phyloP scores from a whole-genome alignment of 768 basidiomycete genomes.

The Leccinum truebloodii region DNA sequence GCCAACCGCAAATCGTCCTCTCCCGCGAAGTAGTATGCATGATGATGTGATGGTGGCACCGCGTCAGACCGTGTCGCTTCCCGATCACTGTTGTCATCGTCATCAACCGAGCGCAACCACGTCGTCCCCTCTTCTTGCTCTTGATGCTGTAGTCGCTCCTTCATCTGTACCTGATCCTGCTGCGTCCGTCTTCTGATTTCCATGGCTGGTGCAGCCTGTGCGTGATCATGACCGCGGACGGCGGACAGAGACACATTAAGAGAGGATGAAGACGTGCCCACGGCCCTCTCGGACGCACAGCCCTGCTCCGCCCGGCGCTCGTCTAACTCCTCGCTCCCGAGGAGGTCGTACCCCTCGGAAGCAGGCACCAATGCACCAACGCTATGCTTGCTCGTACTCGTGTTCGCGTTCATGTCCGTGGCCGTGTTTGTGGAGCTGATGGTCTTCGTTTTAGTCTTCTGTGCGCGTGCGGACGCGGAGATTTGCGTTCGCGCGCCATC shows the following conservation, averaged over 20 bases:
- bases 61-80: neutral
- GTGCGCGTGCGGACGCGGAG: neutral
- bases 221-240: neutral
- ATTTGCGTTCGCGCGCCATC: neutral
- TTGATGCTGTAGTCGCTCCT: neutral
- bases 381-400: neutral
- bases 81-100: neutral
- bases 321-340: constrained; percentile 16
- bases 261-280: neutral
- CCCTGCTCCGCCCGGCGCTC: neutral
- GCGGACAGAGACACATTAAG: neutral
- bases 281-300: neutral
- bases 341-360: constrained; percentile 11
- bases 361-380: neutral
- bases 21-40: constrained; percentile 54
- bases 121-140: neutral
- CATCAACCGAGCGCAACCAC: neutral
- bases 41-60: constrained; percentile 26
- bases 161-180: neutral
- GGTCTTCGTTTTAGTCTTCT: neutral
- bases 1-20: constrained; percentile 55
- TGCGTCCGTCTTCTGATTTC: neutral
- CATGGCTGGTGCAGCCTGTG: neutral
- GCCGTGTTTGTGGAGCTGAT: neutral
- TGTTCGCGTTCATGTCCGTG: neutral